Evolutionary conservation across 495 filamentous ascomycete species (phyloP).

Genomic region (Penicilliopsis zonata): DNA sequence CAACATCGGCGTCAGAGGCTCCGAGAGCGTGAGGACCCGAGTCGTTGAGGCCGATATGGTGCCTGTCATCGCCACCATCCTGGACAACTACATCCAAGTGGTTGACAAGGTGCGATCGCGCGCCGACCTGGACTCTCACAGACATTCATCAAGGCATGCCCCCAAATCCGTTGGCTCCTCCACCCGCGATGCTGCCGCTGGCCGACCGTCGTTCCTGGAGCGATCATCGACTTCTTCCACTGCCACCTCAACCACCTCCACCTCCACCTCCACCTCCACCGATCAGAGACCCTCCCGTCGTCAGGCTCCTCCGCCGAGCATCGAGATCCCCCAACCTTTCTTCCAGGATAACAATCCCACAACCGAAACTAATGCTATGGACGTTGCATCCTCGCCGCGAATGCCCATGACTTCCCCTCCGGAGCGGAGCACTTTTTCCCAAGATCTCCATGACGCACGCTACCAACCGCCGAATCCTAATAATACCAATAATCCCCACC

Average conservation of each 20-base stretch:
- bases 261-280: too few relatives aligned
- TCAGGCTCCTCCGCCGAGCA: conserved; percentile 57
- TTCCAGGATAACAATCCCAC: conserved; percentile 33
- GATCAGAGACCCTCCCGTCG: conserved; percentile 45
- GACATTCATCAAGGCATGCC: conserved; percentile 32
- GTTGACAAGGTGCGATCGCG: conserved; percentile 82
- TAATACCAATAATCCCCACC: conserved; percentile 40
- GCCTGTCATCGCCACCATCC: conserved; percentile 95
- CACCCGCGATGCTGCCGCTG: conserved; percentile 13
- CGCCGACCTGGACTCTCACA: conserved; percentile 56
- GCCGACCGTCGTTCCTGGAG: conserved; percentile 24
- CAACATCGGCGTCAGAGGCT: conserved; percentile 94
- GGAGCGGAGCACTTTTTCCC: conserved; percentile 57
- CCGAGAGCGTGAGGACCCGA: conserved; percentile 81
- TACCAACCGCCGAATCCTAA: conserved; percentile 35
- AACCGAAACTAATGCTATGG: conserved; percentile 40
- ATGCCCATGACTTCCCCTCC: conserved; percentile 63
- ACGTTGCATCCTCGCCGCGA: conserved; percentile 55
- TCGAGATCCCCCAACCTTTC: conserved; percentile 57
- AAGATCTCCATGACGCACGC: conserved; percentile 20
- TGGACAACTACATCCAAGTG: conserved; percentile 96
- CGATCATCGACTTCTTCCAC: too few relatives aligned
- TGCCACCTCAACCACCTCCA: too few relatives aligned
- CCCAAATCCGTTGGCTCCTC: conserved; percentile 12
- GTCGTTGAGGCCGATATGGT: conserved; percentile 99